These are phyloP conservation scores for Lagenidium giganteum DNA, from an alignment of 352 stramenopile genomes.

Conservation along the genomic window DNA sequence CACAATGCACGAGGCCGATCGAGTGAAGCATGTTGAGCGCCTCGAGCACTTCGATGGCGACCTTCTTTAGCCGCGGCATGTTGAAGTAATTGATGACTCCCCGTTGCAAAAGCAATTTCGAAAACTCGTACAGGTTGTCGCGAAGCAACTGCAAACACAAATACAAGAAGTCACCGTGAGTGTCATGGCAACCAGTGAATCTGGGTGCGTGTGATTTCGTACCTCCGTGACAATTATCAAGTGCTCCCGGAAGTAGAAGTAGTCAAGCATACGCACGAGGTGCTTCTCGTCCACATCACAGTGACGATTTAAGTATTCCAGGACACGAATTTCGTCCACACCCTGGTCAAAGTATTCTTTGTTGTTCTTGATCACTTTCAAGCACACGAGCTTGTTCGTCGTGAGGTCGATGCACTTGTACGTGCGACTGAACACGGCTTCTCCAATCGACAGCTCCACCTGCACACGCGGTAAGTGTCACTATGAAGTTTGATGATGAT, in stretches of 20 bases:
- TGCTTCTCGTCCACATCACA: conserved; percentile 90
- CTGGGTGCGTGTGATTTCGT: not conserved
- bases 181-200: not conserved
- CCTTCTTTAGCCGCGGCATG: conserved; percentile 88
- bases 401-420: conserved; percentile 70
- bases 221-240: conserved; percentile 97
- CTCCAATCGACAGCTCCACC: conserved; percentile 67
- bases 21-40: conserved; percentile 84
- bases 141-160: conserved; percentile 69
- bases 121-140: conserved; percentile 99
- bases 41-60: conserved; percentile 94
- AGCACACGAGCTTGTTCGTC: conserved; percentile 85
- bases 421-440: conserved; percentile 80
- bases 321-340: conserved; percentile 73
- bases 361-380: conserved; percentile 99
- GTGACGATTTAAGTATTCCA: conserved; percentile 63
- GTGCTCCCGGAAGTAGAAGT: conserved; percentile 95
- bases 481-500: too few species aligned
- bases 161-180: not conserved
- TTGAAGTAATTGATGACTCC: conserved; percentile 94
- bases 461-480: conserved; percentile 25
- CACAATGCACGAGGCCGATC: conserved; percentile 95
- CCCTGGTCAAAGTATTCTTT: conserved; percentile 99
- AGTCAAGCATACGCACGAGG: conserved; percentile 92
- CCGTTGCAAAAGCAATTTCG: conserved; percentile 69